Percentiles rank a stretch among this genome's conserved stretches.
Conservation (phyloP, 495 filamentous ascomycete genomes). For the Halenospora varia region DNA sequence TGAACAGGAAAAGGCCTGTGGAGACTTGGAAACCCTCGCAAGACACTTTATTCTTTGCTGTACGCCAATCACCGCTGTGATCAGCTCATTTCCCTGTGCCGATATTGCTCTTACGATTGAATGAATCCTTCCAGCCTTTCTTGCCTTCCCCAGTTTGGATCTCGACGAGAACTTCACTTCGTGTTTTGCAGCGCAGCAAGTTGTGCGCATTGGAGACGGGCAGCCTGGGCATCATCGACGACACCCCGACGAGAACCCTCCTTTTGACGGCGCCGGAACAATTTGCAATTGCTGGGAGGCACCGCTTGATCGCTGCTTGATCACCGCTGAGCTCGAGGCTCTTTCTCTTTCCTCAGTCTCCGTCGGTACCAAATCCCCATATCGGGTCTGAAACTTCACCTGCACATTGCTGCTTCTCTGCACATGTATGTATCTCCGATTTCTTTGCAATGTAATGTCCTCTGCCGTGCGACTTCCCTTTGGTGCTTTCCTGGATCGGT, state of each 20-base stretch:
- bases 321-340: conserved; percentile 25
- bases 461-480: background rate
- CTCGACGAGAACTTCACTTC: conserved; percentile 9
- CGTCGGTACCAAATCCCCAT: background rate
- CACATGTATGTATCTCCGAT: background rate
- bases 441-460: background rate
- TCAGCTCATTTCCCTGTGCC: conserved; percentile 9
- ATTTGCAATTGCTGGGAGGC: background rate
- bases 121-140: background rate
- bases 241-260: background rate
- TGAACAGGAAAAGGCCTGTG: background rate
- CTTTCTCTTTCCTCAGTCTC: background rate
- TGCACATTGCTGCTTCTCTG: background rate
- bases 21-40: background rate
- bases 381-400: conserved; percentile 11
- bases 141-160: background rate
- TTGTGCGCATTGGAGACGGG: background rate
- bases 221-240: background rate
- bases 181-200: background rate
- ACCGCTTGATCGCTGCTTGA: conserved; percentile 23
- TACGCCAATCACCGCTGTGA: background rate
- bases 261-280: background rate
- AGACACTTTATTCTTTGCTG: background rate
- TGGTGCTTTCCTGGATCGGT: background rate
- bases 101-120: background rate